A percentile compares a stretch with the other conserved stretches of the same genome.
Evolutionary conservation across 164 flowering plant species (phyloP).

Genomic region (Liquidambar formosana): DNA sequence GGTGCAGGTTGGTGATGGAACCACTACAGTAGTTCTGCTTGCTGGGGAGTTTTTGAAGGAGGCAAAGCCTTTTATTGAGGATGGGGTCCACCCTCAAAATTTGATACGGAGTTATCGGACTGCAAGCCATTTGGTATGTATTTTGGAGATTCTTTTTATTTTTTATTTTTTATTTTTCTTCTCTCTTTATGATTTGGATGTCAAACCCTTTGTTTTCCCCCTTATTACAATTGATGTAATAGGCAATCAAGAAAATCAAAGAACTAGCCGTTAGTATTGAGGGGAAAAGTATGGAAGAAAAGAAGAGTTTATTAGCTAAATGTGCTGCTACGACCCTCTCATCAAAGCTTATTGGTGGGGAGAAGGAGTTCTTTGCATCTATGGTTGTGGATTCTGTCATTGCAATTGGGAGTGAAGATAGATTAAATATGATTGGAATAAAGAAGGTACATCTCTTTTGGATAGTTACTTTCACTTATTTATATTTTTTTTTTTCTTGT

Average conservation of each 20-base stretch:
- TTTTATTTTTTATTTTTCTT: not conserved
- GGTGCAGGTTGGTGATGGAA: slow-evolving; percentile 95
- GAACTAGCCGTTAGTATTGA: slow-evolving; percentile 89
- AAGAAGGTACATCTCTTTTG: slow-evolving; percentile 66
- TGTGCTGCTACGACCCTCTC: slow-evolving; percentile 98
- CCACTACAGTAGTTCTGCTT: slow-evolving; percentile 93
- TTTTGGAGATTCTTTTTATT: not conserved
- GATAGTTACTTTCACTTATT: not conserved
- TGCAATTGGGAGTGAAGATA: slow-evolving; percentile 83
- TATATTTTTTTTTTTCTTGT: not conserved
- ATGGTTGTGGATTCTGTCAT: slow-evolving; percentile 98
- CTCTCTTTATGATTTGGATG: not conserved
- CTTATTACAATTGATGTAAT: not conserved
- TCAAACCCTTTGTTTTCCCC: not conserved
- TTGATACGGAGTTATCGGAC: slow-evolving; percentile 81
- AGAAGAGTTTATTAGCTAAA: slow-evolving; percentile 76
- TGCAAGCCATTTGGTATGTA: slow-evolving; percentile 65
- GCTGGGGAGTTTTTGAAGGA: slow-evolving; percentile 94
- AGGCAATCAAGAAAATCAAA: slow-evolving; percentile 88
- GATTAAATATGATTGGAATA: slow-evolving; percentile 90
- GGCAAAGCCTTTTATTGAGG: slow-evolving; percentile 97
- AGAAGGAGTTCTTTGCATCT: slow-evolving; percentile 92
- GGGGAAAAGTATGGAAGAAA: slow-evolving; percentile 90
- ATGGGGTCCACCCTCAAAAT: slow-evolving; percentile 94
- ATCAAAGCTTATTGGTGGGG: slow-evolving; percentile 97